Evolutionary conservation across 176 grass and related monocot species (phyloP).

Genomic region (Cenchrus fungigraminus): DNA sequence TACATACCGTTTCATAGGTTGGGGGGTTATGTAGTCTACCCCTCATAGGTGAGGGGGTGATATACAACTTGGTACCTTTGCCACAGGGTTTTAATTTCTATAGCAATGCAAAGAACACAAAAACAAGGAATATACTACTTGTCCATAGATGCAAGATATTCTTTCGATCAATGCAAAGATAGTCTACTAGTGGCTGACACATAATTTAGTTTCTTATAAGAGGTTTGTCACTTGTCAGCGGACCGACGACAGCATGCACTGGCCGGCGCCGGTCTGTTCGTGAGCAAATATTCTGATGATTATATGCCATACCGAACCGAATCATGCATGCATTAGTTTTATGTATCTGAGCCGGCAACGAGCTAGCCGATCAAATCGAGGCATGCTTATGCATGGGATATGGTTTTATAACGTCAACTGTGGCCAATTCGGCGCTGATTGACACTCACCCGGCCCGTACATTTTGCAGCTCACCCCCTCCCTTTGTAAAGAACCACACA

Average conservation of each 20-base stretch:
- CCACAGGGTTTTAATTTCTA: neutral
- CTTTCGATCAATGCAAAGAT: slow-evolving; percentile 8
- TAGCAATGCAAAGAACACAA: neutral
- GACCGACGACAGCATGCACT: slow-evolving; percentile 26
- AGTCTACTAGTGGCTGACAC: neutral
- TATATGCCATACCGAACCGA: slow-evolving; percentile 39
- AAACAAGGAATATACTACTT: slow-evolving; percentile 7
- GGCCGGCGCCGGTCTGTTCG: slow-evolving; percentile 22
- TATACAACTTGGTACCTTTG: neutral
- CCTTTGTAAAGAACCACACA: too few relatives aligned
- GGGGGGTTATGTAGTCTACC: too few relatives aligned
- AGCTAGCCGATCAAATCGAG: slow-evolving; percentile 28
- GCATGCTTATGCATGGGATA: neutral
- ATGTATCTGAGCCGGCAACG: slow-evolving; percentile 16
- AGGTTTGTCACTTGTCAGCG: slow-evolving; percentile 31
- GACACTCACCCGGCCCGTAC: neutral
- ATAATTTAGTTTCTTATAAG: neutral
- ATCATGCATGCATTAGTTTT: slow-evolving; percentile 16
- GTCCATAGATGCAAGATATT: neutral
- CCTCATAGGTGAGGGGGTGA: too few relatives aligned
- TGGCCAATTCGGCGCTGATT: slow-evolving; percentile 2
- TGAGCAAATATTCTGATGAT: slow-evolving; percentile 33
- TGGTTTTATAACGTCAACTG: slow-evolving; percentile 42
- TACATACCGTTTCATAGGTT: too few relatives aligned
- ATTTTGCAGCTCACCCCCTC: too few relatives aligned